Conservation (phyloP, 2,329 filamentous ascomycete species). For the Laburnicola sp. region DNA sequence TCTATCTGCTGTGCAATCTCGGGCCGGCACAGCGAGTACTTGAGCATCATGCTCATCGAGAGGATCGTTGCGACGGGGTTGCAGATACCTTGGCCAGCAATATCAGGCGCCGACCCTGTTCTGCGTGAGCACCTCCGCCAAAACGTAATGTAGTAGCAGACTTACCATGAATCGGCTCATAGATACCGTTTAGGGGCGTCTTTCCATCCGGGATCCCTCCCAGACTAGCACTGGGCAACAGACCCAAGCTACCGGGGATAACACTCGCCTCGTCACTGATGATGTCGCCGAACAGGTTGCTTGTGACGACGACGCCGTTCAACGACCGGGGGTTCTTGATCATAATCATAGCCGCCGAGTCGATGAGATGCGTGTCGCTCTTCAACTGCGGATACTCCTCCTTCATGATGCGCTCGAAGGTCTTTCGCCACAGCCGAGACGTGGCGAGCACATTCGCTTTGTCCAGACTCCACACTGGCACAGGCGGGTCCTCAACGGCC, state of each 20-base stretch:
- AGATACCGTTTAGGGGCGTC: constrained; percentile 86
- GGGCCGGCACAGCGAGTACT: constrained; percentile 83
- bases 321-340: constrained; percentile 87
- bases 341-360: constrained; percentile 97
- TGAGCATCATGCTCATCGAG: constrained; percentile 92
- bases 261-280: constrained; percentile 94
- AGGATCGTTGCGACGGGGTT: constrained; percentile 92
- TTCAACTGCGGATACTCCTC: constrained; percentile 87
- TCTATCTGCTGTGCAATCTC: constrained; percentile 79
- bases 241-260: constrained; percentile 86
- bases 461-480: constrained; percentile 83
- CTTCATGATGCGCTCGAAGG: constrained; percentile 79
- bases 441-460: constrained; percentile 97
- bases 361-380: constrained; percentile 87
- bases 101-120: constrained; percentile 84
- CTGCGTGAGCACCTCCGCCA: constrained; percentile 15
- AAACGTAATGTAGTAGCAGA: constrained; percentile 1
- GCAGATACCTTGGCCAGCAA: constrained; percentile 86
- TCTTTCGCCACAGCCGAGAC: constrained; percentile 84
- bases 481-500: constrained; percentile 71
- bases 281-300: constrained; percentile 95
- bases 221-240: constrained; percentile 85
- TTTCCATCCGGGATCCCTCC: constrained; percentile 85
- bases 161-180: constrained; percentile 93
- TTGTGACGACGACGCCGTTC: constrained; percentile 89